Evolutionary conservation across 2,329 filamentous ascomycete species (phyloP), one percentile per base, ranked within the genome.

Genomic region (Trichoderma sp.): DNA sequence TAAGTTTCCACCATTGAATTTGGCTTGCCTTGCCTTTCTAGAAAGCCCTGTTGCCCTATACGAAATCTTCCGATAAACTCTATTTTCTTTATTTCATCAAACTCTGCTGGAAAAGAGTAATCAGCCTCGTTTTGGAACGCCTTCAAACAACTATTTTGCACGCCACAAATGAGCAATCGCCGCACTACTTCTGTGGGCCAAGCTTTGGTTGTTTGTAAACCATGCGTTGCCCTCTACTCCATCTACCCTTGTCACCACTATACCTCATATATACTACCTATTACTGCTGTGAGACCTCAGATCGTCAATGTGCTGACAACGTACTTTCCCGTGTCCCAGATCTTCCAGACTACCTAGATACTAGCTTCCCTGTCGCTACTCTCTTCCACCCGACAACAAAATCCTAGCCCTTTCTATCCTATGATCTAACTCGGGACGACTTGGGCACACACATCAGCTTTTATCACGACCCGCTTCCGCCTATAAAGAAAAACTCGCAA

Each of bases 221-320:
- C 60, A 63, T 68, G 59, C 34, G 52, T 64, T 51, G 30, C 63
- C 51, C 30, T 55, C 49, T 46, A 18, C 16, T 39, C 52, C 2
- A 56, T 39, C 52, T 3, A 56, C 21, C 52, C 30, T 21, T 60
- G 30, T n/a, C 52, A 18, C 14, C 32, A 34, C 21, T 13, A 21
- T 24, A 14, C 49, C 21, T 37, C 59, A 56, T n/a, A 26, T 21
- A 21, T 21, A 30, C 7, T 34, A 13, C 32, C 32, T 59, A 7
- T 46, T 49, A 28, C 26, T 51, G 28, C 51, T 37, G 34, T 16
- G 13, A 54, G n/a, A 24, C 26, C 7, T 65, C 34, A 24, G 32
- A 65, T 37, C 51, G 26, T 28, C 51, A 56, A 43, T 52, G 34
- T 66, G 68, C 68, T 69, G 68, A 69, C 68, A 67, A 32, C 52